Percentiles rank a stretch among this genome's conserved stretches.
phyloP scores from a whole-genome alignment of 106 monocot species.

The Vanilla planifolia region DNA sequence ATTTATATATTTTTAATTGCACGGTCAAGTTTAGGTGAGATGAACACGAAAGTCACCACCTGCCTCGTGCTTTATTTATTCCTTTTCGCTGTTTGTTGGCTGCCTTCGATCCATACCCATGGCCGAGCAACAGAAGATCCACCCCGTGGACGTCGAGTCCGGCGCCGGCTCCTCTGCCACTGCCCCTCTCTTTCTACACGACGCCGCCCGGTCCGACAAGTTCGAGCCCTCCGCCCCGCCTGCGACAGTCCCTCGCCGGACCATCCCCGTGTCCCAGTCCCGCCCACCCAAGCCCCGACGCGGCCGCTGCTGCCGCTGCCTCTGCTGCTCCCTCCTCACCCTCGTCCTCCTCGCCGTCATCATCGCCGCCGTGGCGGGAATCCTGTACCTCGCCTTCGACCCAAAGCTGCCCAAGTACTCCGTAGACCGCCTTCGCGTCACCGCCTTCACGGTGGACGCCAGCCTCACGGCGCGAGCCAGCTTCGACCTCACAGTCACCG shows the following conservation, averaged over 20 bases:
- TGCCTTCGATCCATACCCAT: too few species aligned
- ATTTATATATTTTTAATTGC: too few species aligned
- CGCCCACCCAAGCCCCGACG: slow-evolving; percentile 7
- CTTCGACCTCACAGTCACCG: slow-evolving; percentile 60
- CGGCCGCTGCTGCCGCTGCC: slow-evolving; percentile 42
- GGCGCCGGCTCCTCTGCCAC: slow-evolving; percentile 1
- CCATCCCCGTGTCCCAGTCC: slow-evolving; percentile 16
- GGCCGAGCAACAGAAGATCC: slow-evolving; percentile 29
- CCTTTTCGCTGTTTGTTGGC: too few species aligned
- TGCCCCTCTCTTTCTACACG: slow-evolving; percentile 12
- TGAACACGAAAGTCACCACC: too few species aligned
- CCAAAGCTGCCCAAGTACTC: slow-evolving; percentile 79
- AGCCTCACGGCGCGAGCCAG: slow-evolving; percentile 27
- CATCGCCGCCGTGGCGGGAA: slow-evolving; percentile 46
- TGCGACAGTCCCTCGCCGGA: slow-evolving; percentile 14
- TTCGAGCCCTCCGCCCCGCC: neutral
- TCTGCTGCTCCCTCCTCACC: slow-evolving; percentile 65
- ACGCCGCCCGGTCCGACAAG: slow-evolving; percentile 12
- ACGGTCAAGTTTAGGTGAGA: too few species aligned
- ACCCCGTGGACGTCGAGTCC: slow-evolving; percentile 26
- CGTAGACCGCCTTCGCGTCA: slow-evolving; percentile 57
- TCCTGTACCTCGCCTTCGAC: slow-evolving; percentile 66
- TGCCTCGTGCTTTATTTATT: too few species aligned
- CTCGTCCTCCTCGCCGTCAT: slow-evolving; percentile 38
- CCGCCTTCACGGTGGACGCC: slow-evolving; percentile 38